Conservation (phyloP, 2,329 filamentous ascomycete genomes). For the Aspergillus terreus region DNA sequence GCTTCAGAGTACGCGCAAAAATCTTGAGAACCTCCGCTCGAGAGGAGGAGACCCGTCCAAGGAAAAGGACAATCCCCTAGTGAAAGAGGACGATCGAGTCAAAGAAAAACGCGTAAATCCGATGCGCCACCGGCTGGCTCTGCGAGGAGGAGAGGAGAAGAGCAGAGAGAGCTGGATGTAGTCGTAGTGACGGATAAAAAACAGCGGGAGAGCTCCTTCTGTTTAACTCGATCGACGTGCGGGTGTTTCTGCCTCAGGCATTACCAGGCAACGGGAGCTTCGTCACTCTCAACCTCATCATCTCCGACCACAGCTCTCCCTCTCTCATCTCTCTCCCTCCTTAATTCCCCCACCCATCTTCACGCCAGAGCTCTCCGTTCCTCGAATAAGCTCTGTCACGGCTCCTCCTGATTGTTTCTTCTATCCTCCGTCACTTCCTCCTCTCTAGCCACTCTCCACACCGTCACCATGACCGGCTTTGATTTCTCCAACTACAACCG, state of each 20-base stretch:
- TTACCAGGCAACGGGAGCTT: constrained; percentile 39
- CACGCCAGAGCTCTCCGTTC: neutral
- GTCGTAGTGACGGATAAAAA: constrained; percentile 13
- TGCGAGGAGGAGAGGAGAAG: neutral
- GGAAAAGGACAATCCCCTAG: neutral
- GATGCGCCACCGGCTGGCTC: neutral
- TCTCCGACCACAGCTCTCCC: constrained; percentile 21
- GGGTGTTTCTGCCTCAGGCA: constrained; percentile 18
- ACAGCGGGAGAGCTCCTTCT: constrained; percentile 11
- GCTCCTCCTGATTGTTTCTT: neutral
- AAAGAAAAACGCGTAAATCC: neutral
- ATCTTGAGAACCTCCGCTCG: constrained; percentile 35
- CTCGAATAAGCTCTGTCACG: neutral
- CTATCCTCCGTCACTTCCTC: constrained; percentile 10
- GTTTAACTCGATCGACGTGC: too few species aligned
- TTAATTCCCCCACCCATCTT: constrained; percentile 18
- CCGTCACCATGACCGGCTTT: constrained; percentile 81
- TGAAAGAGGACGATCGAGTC: neutral
- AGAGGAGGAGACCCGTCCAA: constrained; percentile 17
- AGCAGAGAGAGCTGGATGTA: neutral
- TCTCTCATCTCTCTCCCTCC: constrained; percentile 32
- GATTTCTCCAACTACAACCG: constrained; percentile 99
- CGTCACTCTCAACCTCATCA: constrained; percentile 34
- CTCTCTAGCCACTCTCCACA: constrained; percentile 17
- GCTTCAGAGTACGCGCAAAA: constrained; percentile 42